A percentile compares a stretch with the other conserved stretches of the same genome.
phyloP scores from a whole-genome alignment of 2,329 filamentous ascomycete species.

The Colletotrichum kahawae region DNA sequence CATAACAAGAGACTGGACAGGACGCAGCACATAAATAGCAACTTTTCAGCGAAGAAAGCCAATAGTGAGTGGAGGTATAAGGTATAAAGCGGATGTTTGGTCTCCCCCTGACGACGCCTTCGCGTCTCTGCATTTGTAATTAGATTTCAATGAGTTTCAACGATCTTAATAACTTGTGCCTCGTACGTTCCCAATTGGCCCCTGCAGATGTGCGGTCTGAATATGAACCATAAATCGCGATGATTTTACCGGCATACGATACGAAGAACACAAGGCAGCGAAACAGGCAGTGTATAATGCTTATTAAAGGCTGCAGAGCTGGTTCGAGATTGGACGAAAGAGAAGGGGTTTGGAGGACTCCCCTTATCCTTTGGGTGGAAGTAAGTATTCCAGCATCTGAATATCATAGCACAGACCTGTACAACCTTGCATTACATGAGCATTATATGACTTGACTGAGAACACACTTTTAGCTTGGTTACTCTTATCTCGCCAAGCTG shows the following conservation, averaged over 20 bases:
- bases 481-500: neutral
- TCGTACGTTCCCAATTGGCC: neutral
- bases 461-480: too few species aligned
- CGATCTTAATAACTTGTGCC: neutral
- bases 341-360: neutral
- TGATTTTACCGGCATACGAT: neutral
- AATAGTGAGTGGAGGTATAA: neutral
- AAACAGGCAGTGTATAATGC: neutral
- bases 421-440: neutral
- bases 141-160: neutral
- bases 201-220: neutral
- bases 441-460: neutral
- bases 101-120: neutral
- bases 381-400: neutral
- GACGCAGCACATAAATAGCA: neutral
- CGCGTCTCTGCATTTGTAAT: neutral
- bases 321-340: neutral
- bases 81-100: neutral
- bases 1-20: constrained; percentile 8
- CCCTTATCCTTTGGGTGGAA: neutral
- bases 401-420: too few species aligned
- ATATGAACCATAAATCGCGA: neutral
- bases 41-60: neutral
- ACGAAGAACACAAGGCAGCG: neutral
- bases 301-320: neutral